Percentiles rank a stretch among this genome's conserved stretches.
Conservation (phyloP, 176 grass and related monocot species). For the Phyllostachys edulis region DNA sequence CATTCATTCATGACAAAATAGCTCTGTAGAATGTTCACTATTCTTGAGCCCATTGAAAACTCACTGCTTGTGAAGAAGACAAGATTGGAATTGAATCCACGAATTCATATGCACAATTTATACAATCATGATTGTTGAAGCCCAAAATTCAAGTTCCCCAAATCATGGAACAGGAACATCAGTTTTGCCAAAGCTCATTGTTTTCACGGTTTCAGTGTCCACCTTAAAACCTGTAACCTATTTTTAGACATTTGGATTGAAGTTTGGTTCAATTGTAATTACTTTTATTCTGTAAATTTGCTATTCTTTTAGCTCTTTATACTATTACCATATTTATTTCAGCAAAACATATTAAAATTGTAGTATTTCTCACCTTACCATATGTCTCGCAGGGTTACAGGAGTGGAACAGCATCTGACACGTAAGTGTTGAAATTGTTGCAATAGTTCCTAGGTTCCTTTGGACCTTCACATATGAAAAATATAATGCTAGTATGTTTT, state of each 20-base stretch:
- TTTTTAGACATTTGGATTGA: not conserved
- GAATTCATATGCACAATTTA: not conserved
- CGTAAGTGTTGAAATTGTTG: conserved; percentile 56
- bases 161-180: not conserved
- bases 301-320: not conserved
- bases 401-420: conserved; percentile 79
- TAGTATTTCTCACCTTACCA: conserved; percentile 35
- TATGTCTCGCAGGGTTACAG: conserved; percentile 81
- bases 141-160: not conserved
- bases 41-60: not conserved
- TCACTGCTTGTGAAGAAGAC: not conserved
- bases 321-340: not conserved
- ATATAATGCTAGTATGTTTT: not conserved
- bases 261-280: not conserved
- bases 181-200: not conserved
- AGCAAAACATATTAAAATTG: not conserved
- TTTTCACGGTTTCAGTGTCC: not conserved
- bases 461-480: not conserved
- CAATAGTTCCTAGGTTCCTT: not conserved
- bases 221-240: conserved; percentile 15
- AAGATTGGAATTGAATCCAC: not conserved
- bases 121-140: not conserved
- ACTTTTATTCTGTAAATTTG: not conserved
- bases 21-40: not conserved
- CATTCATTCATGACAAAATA: not conserved